Evolutionary conservation across 2,329 filamentous ascomycete genomes (phyloP).

Genomic region (Thermoascus crustaceus): DNA sequence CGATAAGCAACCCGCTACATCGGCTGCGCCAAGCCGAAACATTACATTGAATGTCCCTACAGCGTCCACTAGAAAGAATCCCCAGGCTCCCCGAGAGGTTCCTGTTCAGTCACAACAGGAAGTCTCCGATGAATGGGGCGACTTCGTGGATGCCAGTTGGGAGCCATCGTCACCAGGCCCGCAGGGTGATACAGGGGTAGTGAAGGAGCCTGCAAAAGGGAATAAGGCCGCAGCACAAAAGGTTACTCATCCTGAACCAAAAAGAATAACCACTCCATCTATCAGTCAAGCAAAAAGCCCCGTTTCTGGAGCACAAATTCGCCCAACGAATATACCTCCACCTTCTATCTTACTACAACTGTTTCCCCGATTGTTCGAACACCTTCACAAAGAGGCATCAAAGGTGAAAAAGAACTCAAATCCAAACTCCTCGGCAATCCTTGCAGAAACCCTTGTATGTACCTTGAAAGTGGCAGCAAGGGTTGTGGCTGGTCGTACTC

Average conservation of each 20-base stretch:
- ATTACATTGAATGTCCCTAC: constrained; percentile 8
- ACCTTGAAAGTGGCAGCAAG: constrained; percentile 56
- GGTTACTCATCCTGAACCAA: neutral
- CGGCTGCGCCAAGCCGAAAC: neutral
- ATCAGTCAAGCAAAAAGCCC: constrained; percentile 1
- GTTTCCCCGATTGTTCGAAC: constrained; percentile 62
- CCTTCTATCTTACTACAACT: constrained; percentile 73
- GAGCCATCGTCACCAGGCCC: neutral
- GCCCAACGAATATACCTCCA: constrained; percentile 81
- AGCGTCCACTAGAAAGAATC: constrained; percentile 5
- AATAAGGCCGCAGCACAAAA: neutral
- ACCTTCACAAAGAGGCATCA: constrained; percentile 58
- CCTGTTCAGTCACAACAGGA: constrained; percentile 21
- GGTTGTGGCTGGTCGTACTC: constrained; percentile 73
- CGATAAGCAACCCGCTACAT: constrained; percentile 1
- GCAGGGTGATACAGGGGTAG: neutral
- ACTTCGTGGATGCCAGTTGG: constrained; percentile 39
- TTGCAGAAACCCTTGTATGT: constrained; percentile 18
- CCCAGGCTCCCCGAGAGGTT: constrained; percentile 7
- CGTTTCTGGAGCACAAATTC: constrained; percentile 27
- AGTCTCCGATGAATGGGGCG: constrained; percentile 46
- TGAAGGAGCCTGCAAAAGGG: neutral
- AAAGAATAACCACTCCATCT: neutral
- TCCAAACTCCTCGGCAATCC: constrained; percentile 20
- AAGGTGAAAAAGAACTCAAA: constrained; percentile 54